Base-by-base conservation (phyloP, 177 flowering plant genomes). In the Vitis hybrid region DNA sequence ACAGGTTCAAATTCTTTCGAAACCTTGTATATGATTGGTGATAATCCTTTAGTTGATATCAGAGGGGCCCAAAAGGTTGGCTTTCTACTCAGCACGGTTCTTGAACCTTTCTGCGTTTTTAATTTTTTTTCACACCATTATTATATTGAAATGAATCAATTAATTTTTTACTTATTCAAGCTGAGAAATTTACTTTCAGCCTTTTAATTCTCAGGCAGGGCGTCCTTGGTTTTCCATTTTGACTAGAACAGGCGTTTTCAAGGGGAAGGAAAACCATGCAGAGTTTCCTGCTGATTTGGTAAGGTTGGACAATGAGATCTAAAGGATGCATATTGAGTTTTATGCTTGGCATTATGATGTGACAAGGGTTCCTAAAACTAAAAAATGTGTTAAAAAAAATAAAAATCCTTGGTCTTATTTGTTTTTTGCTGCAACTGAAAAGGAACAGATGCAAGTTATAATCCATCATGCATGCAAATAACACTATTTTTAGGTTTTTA, bases 141-240 rank as follows among this genome's bases (percentile, higher is more conserved):
- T 22, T 22, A 22, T 34, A 34, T 34, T 34, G 39, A 34, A 34
- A 2, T 34, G 39, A 22, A 22, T 22, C 22, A 22, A 22, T 22
- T 22, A 22, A 22, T 22, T 22, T 22, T 22, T 22, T 22, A 22
- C 22, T 22, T 0, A 22, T 22, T 22, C 22, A 22, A 22, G 22
- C 22, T 22, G 22, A 22, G 39, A 34, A 34, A 0, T 34, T 2
- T 34, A 34, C 5, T 34, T 34, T 34, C 39, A 34, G 39, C 39
- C 34, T 19, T 51, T 10, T 15, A 56, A 51, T 20, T 67, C 51
- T 34, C 77, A 80, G 83, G 77, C 80, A 1, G 83, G 83, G 52
- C 51, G 50, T 53, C 83, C 83, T 39, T 80, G 83, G 83, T 77
- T 80, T 70, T 80, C 83, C n/a, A 80, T 80, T 49, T 59, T 80